Percentiles rank a stretch among this genome's conserved stretches.
Evolutionary conservation across 1,284 basidiomycete genomes (phyloP).

Genomic region (Trichosporon coremiiforme): DNA sequence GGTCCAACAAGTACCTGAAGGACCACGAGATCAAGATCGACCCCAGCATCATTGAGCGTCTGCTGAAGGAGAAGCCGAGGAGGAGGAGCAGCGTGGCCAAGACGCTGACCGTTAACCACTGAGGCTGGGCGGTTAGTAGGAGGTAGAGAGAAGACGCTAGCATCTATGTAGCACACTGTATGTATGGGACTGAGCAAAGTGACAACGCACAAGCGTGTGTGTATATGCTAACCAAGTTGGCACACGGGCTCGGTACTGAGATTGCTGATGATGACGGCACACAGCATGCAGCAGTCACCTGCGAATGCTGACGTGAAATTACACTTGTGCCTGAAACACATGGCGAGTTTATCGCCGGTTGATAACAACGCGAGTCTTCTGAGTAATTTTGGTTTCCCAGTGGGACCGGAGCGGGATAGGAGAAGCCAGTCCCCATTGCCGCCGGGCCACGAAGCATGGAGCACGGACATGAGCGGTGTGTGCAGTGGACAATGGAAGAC

Average conservation of each 20-base stretch:
- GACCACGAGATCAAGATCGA: constrained; percentile 65
- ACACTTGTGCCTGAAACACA: no score
- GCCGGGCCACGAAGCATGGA: not conserved
- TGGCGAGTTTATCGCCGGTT: not conserved
- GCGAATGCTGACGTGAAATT: no score
- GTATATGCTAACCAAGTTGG: no score
- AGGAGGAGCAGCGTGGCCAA: not conserved
- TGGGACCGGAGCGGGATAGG: not conserved
- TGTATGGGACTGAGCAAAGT: not conserved
- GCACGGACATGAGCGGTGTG: not conserved
- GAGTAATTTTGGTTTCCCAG: no score
- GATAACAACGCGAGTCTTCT: not conserved
- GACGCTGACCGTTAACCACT: not conserved
- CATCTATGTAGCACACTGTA: not conserved
- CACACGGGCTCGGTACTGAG: no score
- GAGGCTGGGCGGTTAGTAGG: not conserved
- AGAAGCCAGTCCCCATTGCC: not conserved
- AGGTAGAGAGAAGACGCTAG: not conserved
- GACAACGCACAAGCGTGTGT: not conserved
- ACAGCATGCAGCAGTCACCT: no score
- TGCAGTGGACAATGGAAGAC: not conserved
- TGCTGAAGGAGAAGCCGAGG: constrained; percentile 29
- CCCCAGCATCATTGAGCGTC: constrained; percentile 39
- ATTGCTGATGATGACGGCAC: not conserved
- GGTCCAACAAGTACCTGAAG: constrained; percentile 76